Base-by-base conservation (phyloP, 2,329 filamentous ascomycete genomes). In the Arthrinium puccinioides region DNA sequence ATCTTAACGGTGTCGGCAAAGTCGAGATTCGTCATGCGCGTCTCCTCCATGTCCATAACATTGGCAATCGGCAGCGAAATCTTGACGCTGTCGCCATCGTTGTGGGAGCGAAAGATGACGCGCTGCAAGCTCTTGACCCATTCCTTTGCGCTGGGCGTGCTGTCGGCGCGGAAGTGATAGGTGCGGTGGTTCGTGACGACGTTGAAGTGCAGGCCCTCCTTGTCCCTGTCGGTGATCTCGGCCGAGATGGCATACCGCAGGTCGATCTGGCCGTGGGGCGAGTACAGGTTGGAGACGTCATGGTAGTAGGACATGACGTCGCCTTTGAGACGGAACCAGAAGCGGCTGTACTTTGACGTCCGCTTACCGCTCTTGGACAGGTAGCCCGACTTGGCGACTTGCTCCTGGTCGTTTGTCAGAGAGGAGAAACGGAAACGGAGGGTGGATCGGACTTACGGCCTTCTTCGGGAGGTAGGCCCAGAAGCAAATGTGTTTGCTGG, bases 391-490 rank as follows among this genome's bases (percentile, higher is more conserved):
- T 95, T 97, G 47, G 82, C 76, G 14, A 84, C 74, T 38, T 81
- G 72, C 48, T 85, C 78, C 73, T 86, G 27, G 23, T 5, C 3
- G 2, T n/a, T 9, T 16, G 26, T 55, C 40, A 54, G 47, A 16
- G 29, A 20, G 13, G 7, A 13, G 7, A 6, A 11, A 14, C 10
- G 3, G 9, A 11, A 27, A 13, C n/a, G n/a, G n/a, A n/a, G n/a
- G n/a, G n/a, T n/a, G n/a, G n/a, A n/a, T n/a, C n/a, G 16, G 6
- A 54, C 80, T 61, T 69, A 85, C 84, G 36, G 84, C 79, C 70
- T 92, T 95, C 68, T 89, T 94, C 6, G 88, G 88, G n/a, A 97
- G 73, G 56, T 96, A 96, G 26, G 92, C 88, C 56, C 96, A 97
- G 59, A 97, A 98, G 63, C 89, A 96, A 43, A 97, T 84, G 56